Conservation (phyloP, 768 basidiomycete species). For the Ramaria rubella region DNA sequence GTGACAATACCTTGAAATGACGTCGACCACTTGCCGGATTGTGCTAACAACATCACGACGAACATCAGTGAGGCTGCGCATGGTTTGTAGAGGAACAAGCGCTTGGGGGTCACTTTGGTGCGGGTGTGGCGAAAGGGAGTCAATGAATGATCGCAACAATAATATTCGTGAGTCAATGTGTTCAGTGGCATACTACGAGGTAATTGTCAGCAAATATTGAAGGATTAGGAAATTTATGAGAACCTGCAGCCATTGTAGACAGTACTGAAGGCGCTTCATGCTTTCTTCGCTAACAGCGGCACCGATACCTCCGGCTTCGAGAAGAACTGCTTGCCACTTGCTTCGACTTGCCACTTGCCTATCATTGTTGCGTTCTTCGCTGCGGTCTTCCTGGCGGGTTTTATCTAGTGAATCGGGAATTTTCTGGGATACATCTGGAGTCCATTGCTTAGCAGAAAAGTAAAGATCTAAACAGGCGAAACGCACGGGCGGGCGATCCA, state of each 20-base stretch:
- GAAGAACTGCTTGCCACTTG: slow-evolving; percentile 76
- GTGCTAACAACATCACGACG: slow-evolving; percentile 84
- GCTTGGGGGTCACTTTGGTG: slow-evolving; percentile 13
- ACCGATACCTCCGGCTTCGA: slow-evolving; percentile 82
- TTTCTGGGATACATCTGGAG: background rate
- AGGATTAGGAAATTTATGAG: background rate
- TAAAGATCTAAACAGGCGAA: background rate
- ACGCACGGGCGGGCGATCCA: slow-evolving; percentile 1
- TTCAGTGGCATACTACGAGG: slow-evolving; percentile 66
- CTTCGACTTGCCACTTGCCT: slow-evolving; percentile 59
- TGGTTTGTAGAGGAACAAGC: slow-evolving; percentile 25
- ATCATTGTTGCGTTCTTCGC: slow-evolving; percentile 5
- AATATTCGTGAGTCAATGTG: slow-evolving; percentile 86
- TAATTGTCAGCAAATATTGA: background rate
- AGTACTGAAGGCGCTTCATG: slow-evolving; percentile 80
- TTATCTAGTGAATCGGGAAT: background rate
- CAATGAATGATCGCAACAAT: slow-evolving; percentile 77
- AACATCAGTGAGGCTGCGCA: slow-evolving; percentile 65
- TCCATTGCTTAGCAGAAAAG: background rate
- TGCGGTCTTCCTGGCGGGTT: background rate
- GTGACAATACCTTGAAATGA: slow-evolving; percentile 36
- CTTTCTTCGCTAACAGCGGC: slow-evolving; percentile 89
- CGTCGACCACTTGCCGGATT: slow-evolving; percentile 82
- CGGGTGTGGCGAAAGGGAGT: slow-evolving; percentile 38
- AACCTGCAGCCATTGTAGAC: slow-evolving; percentile 86